A percentile compares a stretch with the other conserved stretches of the same genome.
Conservation (phyloP, 345 rosid species). For the Raphanus sativus region DNA sequence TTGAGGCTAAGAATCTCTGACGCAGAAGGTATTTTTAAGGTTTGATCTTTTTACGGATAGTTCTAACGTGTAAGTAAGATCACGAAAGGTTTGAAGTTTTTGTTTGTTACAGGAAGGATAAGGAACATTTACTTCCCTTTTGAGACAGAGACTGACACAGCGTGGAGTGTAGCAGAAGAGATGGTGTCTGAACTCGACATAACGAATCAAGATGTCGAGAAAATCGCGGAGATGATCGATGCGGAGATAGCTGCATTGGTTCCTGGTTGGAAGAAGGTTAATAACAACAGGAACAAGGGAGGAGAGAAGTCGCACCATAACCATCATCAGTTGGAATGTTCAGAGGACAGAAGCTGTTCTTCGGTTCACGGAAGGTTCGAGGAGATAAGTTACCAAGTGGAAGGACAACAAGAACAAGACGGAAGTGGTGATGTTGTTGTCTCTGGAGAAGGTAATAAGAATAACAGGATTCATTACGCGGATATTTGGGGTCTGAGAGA, state of each 20-base stretch:
- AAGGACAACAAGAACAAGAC: conserved; percentile 43
- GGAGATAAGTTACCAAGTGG: conserved; percentile 74
- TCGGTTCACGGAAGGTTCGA: conserved; percentile 78
- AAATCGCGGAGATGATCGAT: conserved; percentile 91
- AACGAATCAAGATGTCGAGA: conserved; percentile 69
- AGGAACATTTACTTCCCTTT: conserved; percentile 90
- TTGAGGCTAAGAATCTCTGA: conserved; percentile 82
- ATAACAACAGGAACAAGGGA: conserved; percentile 24
- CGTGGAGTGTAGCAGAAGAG: conserved; percentile 75
- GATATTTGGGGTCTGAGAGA: conserved; percentile 67
- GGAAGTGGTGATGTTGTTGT: conserved; percentile 16
- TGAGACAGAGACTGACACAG: conserved; percentile 69
- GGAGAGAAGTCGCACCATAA: conserved; percentile 46
- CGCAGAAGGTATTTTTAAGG: conserved; percentile 58
- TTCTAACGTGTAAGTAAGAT: too few species aligned
- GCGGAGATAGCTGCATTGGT: conserved; percentile 66
- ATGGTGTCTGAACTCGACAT: conserved; percentile 91
- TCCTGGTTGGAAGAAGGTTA: conserved; percentile 60
- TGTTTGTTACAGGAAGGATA: conserved; percentile 51
- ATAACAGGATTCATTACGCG: conserved; percentile 39
- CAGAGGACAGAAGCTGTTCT: conserved; percentile 43
- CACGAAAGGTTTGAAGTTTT: too few species aligned
- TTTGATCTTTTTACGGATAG: too few species aligned
- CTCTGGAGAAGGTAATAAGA: neutral
- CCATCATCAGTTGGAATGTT: conserved; percentile 27